A percentile compares a stretch with the other conserved stretches of the same genome.
These are phyloP conservation scores for Fusarium hainanense DNA, from an alignment of 2,329 filamentous ascomycete species.

Conservation along the genomic window DNA sequence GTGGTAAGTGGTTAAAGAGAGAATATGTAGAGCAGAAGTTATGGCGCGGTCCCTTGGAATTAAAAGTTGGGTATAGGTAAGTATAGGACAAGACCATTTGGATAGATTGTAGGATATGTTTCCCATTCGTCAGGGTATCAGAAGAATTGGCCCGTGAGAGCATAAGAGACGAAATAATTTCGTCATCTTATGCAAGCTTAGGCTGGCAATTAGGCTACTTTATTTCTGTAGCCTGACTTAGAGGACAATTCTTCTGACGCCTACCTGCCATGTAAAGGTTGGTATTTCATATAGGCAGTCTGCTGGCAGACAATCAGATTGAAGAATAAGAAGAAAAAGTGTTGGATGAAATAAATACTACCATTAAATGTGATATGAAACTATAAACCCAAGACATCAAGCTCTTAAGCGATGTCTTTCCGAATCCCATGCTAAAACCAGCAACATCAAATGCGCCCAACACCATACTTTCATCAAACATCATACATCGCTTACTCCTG, in stretches of 20 bases:
- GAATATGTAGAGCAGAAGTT: not conserved
- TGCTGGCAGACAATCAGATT: not conserved
- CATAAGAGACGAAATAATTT: no score
- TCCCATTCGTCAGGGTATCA: no score
- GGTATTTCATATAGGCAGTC: not conserved
- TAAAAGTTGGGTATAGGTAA: not conserved
- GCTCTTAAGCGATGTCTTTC: constrained; percentile 9
- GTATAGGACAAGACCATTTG: not conserved
- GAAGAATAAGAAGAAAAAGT: not conserved
- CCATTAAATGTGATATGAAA: constrained; percentile 33
- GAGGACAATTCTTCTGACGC: no score
- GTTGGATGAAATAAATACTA: constrained; percentile 12
- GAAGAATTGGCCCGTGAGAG: no score
- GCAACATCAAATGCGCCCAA: constrained; percentile 29
- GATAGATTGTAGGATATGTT: no score
- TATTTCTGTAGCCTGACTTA: no score
- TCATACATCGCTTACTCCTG: constrained; percentile 40
- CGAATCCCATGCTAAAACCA: constrained; percentile 10
- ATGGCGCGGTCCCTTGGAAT: not conserved
- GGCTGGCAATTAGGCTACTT: no score
- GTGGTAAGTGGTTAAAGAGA: not conserved
- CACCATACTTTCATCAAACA: constrained; percentile 37
- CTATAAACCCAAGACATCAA: constrained; percentile 13
- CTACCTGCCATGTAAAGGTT: not conserved
- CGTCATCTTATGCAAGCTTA: no score